These are phyloP conservation scores for Penicillium hordei DNA, from an alignment of 2,329 filamentous ascomycete species.

Conservation along the genomic window DNA sequence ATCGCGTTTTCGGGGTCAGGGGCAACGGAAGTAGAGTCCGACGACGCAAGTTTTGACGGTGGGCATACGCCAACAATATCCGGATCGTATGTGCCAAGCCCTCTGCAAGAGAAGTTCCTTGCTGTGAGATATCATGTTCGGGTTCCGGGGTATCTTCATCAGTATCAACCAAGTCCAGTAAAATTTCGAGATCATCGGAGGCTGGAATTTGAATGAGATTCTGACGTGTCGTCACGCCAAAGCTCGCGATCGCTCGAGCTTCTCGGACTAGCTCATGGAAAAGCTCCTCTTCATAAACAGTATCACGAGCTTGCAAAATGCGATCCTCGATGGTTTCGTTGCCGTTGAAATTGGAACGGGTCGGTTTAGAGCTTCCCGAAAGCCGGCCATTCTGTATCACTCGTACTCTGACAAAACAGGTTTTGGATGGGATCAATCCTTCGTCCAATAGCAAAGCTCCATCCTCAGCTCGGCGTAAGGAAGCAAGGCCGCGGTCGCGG, in stretches of 20 bases:
- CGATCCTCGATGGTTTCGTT: conserved; percentile 37
- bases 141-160: conserved; percentile 40
- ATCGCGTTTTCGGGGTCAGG: conserved; percentile 51
- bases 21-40: conserved; percentile 65
- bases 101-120: conserved; percentile 57
- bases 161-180: conserved; percentile 66
- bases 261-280: conserved; percentile 89
- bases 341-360: conserved; percentile 14
- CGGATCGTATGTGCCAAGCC: conserved; percentile 67
- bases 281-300: conserved; percentile 66
- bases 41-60: conserved; percentile 67
- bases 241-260: conserved; percentile 68
- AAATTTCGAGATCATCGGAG: conserved; percentile 56
- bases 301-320: conserved; percentile 48
- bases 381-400: conserved; percentile 59
- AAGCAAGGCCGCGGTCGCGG: conserved; percentile 73
- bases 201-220: conserved; percentile 58
- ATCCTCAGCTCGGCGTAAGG: conserved; percentile 70
- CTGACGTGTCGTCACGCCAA: conserved; percentile 66
- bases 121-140: conserved; percentile 26
- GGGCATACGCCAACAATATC: conserved; percentile 74
- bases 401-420: conserved; percentile 66
- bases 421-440: conserved; percentile 50
- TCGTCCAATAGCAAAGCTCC: conserved; percentile 74
- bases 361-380: conserved; percentile 54